phyloP scores from a whole-genome alignment of 345 rosid genomes.

The Rhizophora apiculata region DNA sequence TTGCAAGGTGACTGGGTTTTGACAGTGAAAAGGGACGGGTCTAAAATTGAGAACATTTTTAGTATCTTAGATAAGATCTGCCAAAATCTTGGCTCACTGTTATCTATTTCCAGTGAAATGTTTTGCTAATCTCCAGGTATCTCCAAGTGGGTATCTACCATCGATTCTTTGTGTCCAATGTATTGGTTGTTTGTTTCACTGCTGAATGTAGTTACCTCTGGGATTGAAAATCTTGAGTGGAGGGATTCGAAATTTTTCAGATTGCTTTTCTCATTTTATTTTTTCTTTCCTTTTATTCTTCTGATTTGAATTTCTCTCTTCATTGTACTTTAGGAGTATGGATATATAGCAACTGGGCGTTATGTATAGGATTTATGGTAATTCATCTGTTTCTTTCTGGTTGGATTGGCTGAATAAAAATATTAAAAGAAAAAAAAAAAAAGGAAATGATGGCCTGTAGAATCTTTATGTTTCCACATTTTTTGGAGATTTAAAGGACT shows the following conservation, averaged over 20 bases:
- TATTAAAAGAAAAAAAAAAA: too few relatives aligned
- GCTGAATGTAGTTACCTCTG: too few relatives aligned
- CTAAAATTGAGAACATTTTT: background rate
- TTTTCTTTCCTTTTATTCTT: conserved; percentile 2
- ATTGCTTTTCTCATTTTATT: background rate
- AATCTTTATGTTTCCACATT: too few relatives aligned
- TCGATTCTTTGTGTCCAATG: conserved; percentile 12
- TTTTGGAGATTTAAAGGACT: too few relatives aligned
- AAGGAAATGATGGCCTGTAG: too few relatives aligned
- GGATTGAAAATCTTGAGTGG: too few relatives aligned
- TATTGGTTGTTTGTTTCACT: too few relatives aligned
- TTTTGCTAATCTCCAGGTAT: background rate
- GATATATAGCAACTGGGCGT: too few relatives aligned
- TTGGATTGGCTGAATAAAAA: conserved; percentile 6
- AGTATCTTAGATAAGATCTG: background rate
- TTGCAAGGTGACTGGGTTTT: conserved; percentile 18
- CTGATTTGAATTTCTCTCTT: too few relatives aligned
- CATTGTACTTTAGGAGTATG: too few relatives aligned
- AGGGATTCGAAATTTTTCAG: too few relatives aligned
- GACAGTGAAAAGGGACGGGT: conserved; percentile 9
- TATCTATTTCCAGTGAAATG: conserved; percentile 2
- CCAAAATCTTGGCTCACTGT: conserved; percentile 11
- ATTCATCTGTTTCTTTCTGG: background rate
- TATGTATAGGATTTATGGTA: too few relatives aligned
- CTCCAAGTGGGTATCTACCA: background rate